These are phyloP conservation scores for Paracoccidioides brasiliensis DNA, from an alignment of 2,329 filamentous ascomycete species.

Conservation along the genomic window DNA sequence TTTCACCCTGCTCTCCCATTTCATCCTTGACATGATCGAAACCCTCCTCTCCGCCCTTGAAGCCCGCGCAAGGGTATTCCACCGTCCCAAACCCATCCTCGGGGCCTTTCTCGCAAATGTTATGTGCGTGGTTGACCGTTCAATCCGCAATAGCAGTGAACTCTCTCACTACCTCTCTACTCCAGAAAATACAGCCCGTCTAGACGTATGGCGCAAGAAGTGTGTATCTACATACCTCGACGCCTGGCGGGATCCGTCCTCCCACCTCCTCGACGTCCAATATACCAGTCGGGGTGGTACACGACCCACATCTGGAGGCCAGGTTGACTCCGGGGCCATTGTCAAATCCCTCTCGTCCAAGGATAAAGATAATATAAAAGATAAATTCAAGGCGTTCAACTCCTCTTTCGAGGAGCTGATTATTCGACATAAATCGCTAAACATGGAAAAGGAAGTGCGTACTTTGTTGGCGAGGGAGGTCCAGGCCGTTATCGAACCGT, in stretches of 20 bases:
- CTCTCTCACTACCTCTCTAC: constrained; percentile 54
- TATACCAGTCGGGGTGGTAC: constrained; percentile 62
- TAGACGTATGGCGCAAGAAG: constrained; percentile 81
- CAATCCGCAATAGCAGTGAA: constrained; percentile 63
- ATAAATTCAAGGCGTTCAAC: constrained; percentile 91
- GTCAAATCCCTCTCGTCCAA: constrained; percentile 74
- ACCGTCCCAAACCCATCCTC: constrained; percentile 64
- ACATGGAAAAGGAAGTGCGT: constrained; percentile 84
- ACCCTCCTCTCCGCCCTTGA: constrained; percentile 63
- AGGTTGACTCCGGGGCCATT: constrained; percentile 64
- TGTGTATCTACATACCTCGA: constrained; percentile 70
- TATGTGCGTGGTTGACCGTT: constrained; percentile 69
- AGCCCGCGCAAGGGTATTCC: constrained; percentile 54
- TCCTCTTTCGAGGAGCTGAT: constrained; percentile 80
- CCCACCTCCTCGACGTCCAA: constrained; percentile 76
- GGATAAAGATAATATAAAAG: constrained; percentile 91
- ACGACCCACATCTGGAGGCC: constrained; percentile 55
- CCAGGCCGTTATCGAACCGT: constrained; percentile 79
- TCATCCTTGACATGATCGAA: constrained; percentile 80
- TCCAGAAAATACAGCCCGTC: constrained; percentile 48
- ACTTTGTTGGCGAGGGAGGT: constrained; percentile 70
- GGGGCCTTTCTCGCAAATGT: constrained; percentile 90
- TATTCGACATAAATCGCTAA: constrained; percentile 63
- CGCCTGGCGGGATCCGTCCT: constrained; percentile 76
- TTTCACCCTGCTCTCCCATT: constrained; percentile 75